Evolutionary conservation across 345 rosid genomes (phyloP).

Genomic region (Conringia planisiliqua): DNA sequence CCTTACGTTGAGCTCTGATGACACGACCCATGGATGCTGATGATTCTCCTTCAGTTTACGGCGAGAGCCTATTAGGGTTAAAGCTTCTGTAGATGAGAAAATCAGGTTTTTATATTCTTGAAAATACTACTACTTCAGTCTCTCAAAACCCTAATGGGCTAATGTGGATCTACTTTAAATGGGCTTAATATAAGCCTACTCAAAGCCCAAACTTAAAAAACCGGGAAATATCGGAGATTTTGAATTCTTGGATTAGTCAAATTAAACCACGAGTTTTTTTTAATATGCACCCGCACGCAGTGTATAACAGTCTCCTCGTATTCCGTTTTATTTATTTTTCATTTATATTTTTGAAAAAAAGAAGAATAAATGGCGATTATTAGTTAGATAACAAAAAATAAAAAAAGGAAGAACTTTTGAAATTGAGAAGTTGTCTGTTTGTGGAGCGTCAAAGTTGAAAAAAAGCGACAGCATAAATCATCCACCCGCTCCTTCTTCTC

Average conservation of each 20-base stretch:
- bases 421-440: constrained; percentile 18
- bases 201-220: not conserved
- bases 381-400: not conserved
- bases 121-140: not conserved
- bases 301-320: constrained; percentile 20
- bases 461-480: constrained; percentile 28
- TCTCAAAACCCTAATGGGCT: constrained; percentile 29
- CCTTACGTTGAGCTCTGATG: constrained; percentile 71
- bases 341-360: not conserved
- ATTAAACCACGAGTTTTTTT: not conserved
- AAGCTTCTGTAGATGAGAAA: not conserved
- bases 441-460: constrained; percentile 41
- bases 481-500: constrained; percentile 34
- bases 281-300: not conserved
- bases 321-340: constrained; percentile 1
- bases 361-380: not conserved
- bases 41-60: constrained; percentile 7
- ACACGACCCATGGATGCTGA: constrained; percentile 56
- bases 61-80: constrained; percentile 10
- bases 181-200: not conserved
- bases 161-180: not conserved
- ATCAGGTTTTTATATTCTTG: not conserved
- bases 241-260: constrained; percentile 14
- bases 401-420: not conserved
- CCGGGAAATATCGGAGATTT: not conserved